Base-by-base conservation (phyloP, 2,329 filamentous ascomycete species). In the Apiospora pterosperma region DNA sequence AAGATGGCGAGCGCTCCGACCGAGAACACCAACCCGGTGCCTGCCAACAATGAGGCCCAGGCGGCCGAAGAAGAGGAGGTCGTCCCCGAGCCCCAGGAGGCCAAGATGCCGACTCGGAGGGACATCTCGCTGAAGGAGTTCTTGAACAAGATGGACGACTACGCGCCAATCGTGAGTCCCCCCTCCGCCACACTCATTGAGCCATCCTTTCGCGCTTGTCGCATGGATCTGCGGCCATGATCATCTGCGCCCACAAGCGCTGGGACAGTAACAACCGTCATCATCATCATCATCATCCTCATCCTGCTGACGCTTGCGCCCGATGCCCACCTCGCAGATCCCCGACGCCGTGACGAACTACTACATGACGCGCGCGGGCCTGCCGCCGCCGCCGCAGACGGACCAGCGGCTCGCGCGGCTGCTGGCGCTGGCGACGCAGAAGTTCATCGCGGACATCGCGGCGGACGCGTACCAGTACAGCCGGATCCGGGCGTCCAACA, bases 391-490 rank as follows among this genome's bases (percentile, higher is more conserved):
- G 44, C 94, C 93, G 0, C 91, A 96, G 72, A 97, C 93, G 62
- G 93, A 97, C 73, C 90, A 90, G 23, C 92, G 94, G 65, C 91
- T 99, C 34, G 93, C 95, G 25, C 93, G 95, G 59, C 90, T 99
- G 3, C 90, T 99, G 52, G 95, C 96, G 2, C 91, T 99, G 10
- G 96, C 96, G n/a, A 97, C 96, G 0, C 96, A 99, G 76, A 99
- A 99, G 77, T 99, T 99, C 83, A 92, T 99, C 72, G 94, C 96
- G 65, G 96, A 99, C 77, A 93, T 99, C 69, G 96, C 96, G 1
- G 94, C 96, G 64, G 96, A 99, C 77, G 93, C 96, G 3, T 99
- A 99, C 78, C 96, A 99, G 79, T 98, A 97, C 84, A 93, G 91
- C 67, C 92, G 95, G 62, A 98, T 99, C 74, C 90, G 96, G 44